phyloP scores from a whole-genome alignment of 768 basidiomycete genomes.

The Pholiota molesta region DNA sequence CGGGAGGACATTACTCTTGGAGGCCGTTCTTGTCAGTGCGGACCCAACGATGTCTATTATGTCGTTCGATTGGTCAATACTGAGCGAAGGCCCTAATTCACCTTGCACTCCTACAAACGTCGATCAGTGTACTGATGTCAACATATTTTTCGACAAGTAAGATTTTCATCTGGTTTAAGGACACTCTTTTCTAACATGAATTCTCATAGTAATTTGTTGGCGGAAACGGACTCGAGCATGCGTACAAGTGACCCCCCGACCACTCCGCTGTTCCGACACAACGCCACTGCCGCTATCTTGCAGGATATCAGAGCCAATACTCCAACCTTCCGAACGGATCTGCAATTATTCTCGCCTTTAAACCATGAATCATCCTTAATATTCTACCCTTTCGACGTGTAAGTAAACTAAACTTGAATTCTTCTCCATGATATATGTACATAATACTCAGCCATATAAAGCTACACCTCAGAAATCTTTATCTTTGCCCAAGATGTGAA shows the following conservation, averaged over 20 bases:
- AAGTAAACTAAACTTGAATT: not conserved
- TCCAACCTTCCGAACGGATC: conserved; percentile 26
- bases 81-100: conserved; percentile 19
- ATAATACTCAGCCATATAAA: not conserved
- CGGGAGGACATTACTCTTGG: conserved; percentile 20
- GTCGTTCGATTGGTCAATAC: conserved; percentile 26
- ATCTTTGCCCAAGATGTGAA: conserved; percentile 24
- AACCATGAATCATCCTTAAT: conserved; percentile 22
- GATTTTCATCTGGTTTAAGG: not conserved
- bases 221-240: conserved; percentile 4
- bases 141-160: conserved; percentile 28
- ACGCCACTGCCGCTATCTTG: conserved; percentile 17
- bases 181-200: not conserved
- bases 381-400: conserved; percentile 27
- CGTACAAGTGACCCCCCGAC: conserved; percentile 21
- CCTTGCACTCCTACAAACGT: conserved; percentile 19
- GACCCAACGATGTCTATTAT: conserved; percentile 22
- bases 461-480: conserved; percentile 25
- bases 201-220: conserved; percentile 18
- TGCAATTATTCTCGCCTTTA: conserved; percentile 25
- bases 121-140: conserved; percentile 21
- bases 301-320: conserved; percentile 21
- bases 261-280: conserved; percentile 24
- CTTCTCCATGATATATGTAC: not conserved
- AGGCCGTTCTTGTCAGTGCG: conserved; percentile 23